phyloP scores from a whole-genome alignment of 2,329 filamentous ascomycete species.

The Paraconiothyrium brasiliense region DNA sequence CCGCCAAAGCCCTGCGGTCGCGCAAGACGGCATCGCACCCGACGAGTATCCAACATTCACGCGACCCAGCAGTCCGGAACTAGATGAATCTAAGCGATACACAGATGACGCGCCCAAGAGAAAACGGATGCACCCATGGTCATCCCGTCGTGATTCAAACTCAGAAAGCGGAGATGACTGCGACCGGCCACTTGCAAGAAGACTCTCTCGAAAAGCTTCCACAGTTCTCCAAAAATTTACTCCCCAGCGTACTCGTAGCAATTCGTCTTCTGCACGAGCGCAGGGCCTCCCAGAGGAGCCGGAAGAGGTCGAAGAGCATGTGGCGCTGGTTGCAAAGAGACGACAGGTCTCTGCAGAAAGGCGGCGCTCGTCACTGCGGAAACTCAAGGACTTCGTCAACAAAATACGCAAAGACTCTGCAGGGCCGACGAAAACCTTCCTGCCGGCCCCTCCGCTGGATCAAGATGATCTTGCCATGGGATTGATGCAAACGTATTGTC shows the following conservation, averaged over 20 bases:
- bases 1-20: neutral
- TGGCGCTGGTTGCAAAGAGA: neutral
- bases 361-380: constrained; percentile 11
- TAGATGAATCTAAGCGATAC: neutral
- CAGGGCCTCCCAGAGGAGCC: neutral
- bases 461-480: neutral
- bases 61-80: neutral
- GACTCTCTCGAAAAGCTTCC: constrained; percentile 4
- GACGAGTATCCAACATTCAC: constrained; percentile 11
- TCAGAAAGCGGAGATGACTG: constrained; percentile 13
- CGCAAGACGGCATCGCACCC: neutral
- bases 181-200: constrained; percentile 8
- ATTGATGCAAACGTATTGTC: neutral
- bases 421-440: neutral
- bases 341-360: neutral
- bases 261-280: neutral
- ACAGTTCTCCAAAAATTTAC: neutral
- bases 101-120: neutral
- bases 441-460: neutral
- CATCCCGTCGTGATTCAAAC: neutral
- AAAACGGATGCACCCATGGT: neutral
- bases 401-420: constrained; percentile 11
- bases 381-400: constrained; percentile 14
- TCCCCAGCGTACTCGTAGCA: neutral
- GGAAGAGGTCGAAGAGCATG: neutral